Base-by-base conservation (phyloP, 768 basidiomycete genomes). In the Mycena albidolilacea region DNA sequence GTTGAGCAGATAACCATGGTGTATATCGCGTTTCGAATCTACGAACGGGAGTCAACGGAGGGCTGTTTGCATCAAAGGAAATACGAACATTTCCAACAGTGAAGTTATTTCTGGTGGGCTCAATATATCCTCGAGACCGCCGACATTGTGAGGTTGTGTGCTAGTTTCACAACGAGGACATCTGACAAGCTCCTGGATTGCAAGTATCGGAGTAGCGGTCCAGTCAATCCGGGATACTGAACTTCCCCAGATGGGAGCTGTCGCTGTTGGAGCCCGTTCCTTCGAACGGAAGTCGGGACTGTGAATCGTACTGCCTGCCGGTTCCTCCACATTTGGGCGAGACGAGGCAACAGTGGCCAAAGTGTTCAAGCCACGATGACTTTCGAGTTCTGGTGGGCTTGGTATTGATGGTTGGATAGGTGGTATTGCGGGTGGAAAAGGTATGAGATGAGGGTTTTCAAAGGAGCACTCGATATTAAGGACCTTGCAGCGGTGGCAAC, bases 401-500 rank as follows among this genome's bases (percentile, higher is more conserved):
- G 14, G 17, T 59, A 5, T 38, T 52, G 71, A 64, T 43, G 54
- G 11, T 52, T 39, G 37, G 55, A 57, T 11, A 19, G 46, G 59
- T 15, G 39, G 39, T 30, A 55, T 57, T 17, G 67, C 57, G 50
- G 61, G 57, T n/a, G 59, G 50, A 19, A 80, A 70, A 64, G 75
- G 79, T n/a, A 80, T 80, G 44, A 79, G 75, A 50, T 78, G 75
- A 0, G 81, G 78, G 55, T 65, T 82, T 64, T 87, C 86, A 63
- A 88, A 88, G 2, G 88, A 89, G 74, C 87, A 88, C 21, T 83
- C 67, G n/a, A 87, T 78, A 67, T 78, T 80, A 58, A 88, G 82
- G 19, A 88, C 87, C 76, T 86, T 85, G 75, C 88, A 88, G 17
- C 87, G 85, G 69, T 88, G 87, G 54, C 87, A 88, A 44, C 85